Evolutionary conservation across 108 stramenopile genomes (phyloP).

Genomic region (Hondaea fermentalgiana): DNA sequence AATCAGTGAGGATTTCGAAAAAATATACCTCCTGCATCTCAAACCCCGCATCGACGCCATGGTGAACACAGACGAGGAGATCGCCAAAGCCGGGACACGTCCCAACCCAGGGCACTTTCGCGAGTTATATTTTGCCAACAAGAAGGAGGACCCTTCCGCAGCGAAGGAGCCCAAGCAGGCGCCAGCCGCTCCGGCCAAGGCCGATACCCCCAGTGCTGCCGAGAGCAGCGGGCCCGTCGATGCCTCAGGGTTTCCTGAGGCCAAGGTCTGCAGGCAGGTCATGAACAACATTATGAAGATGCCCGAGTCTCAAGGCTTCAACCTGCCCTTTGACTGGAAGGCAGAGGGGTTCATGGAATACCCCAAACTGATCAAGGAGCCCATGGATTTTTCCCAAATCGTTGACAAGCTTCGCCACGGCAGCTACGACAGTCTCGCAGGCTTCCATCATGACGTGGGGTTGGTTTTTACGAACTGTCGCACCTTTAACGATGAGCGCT

Average conservation of each 20-base stretch:
- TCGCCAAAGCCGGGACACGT: not conserved
- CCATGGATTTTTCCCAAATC: conserved; percentile 57
- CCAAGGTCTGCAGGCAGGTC: not conserved
- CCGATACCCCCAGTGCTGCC: too few species aligned
- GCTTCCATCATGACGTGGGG: conserved; percentile 36
- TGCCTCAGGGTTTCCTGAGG: not conserved
- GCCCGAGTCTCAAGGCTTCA: conserved; percentile 23
- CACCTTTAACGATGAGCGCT: conserved; percentile 59
- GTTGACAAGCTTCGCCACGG: conserved; percentile 27
- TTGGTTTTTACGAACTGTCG: conserved; percentile 73
- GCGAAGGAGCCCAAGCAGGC: too few species aligned
- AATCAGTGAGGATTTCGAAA: not conserved
- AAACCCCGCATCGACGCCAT: not conserved
- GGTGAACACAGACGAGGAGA: not conserved
- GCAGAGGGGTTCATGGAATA: conserved; percentile 45
- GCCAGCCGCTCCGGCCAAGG: too few species aligned
- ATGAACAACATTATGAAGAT: not conserved
- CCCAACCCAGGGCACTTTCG: not conserved
- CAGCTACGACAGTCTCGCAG: conserved; percentile 31
- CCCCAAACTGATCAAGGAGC: conserved; percentile 38
- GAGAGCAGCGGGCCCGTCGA: too few species aligned
- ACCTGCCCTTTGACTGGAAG: conserved; percentile 46
- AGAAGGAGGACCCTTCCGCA: not conserved
- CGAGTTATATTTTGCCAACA: not conserved
- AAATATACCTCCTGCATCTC: not conserved